phyloP scores from a whole-genome alignment of 2,329 filamentous ascomycete genomes.

The Botryotinia narcissicola region DNA sequence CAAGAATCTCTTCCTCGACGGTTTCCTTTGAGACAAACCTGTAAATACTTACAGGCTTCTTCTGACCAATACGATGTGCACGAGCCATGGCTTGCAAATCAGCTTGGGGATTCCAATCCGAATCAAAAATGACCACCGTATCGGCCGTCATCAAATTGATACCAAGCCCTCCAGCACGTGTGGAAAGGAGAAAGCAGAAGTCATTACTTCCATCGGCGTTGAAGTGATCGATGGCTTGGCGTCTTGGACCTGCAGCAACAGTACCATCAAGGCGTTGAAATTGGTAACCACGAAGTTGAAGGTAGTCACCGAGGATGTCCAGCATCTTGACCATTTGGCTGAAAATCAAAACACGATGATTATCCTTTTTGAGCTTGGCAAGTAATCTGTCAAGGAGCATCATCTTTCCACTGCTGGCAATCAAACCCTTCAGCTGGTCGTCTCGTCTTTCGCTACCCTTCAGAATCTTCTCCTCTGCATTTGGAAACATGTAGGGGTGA shows the following conservation, averaged over 20 bases:
- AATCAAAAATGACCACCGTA: conserved; percentile 96
- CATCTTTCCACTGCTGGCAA: conserved; percentile 98
- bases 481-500: conserved; percentile 96
- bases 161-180: conserved; percentile 91
- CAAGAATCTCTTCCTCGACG: conserved; percentile 95
- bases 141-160: conserved; percentile 99
- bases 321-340: conserved; percentile 99
- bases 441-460: conserved; percentile 78
- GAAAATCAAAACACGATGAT: conserved; percentile 95
- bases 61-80: conserved; percentile 96
- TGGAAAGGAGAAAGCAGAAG: conserved; percentile 94
- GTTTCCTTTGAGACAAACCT: conserved; percentile 97
- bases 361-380: conserved; percentile 87
- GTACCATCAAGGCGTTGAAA: conserved; percentile 96
- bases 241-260: conserved; percentile 81
- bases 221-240: conserved; percentile 96
- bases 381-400: conserved; percentile 97
- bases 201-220: conserved; percentile 95
- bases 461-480: conserved; percentile 85
- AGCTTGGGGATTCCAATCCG: conserved; percentile 98
- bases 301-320: conserved; percentile 91
- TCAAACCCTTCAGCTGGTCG: conserved; percentile 86
- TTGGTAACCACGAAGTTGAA: conserved; percentile 87
- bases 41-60: conserved; percentile 93
- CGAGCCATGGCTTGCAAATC: conserved; percentile 98